Conservation (phyloP, 768 basidiomycete genomes). For the Rhodotorula toruloides region DNA sequence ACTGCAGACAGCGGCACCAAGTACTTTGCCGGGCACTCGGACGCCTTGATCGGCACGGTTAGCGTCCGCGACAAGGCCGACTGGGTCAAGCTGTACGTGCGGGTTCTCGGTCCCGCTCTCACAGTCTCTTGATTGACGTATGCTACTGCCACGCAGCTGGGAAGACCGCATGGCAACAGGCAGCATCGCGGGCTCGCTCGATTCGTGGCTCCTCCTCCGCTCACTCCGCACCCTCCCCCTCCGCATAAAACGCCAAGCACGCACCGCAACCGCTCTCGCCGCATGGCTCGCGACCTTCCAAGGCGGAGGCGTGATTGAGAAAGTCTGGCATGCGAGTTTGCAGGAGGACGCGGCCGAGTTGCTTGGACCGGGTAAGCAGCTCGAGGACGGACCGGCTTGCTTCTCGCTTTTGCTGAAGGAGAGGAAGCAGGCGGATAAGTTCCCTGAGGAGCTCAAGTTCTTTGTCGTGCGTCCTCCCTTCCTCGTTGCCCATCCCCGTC, state of each 20-base stretch:
- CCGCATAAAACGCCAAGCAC: constrained; percentile 69
- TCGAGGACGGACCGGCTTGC: constrained; percentile 41
- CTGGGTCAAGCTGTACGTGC: constrained; percentile 56
- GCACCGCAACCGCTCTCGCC: constrained; percentile 65
- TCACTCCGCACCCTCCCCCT: constrained; percentile 77
- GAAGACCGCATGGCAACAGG: constrained; percentile 55
- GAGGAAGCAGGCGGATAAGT: constrained; percentile 40
- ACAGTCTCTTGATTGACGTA: neutral
- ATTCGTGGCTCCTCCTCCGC: constrained; percentile 55
- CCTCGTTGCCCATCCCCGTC: neutral
- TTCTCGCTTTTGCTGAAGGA: constrained; percentile 39
- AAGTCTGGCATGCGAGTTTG: constrained; percentile 71
- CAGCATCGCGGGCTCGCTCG: constrained; percentile 37
- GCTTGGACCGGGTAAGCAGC: constrained; percentile 51
- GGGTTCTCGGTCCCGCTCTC: neutral
- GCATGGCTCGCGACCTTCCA: constrained; percentile 56
- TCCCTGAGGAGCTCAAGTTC: constrained; percentile 61
- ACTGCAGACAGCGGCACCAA: constrained; percentile 54
- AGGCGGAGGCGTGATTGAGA: constrained; percentile 54
- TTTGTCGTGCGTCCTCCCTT: constrained; percentile 58
- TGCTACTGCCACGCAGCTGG: constrained; percentile 44
- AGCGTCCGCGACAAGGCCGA: constrained; percentile 63
- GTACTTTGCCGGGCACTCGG: constrained; percentile 81
- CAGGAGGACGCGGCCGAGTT: constrained; percentile 65
- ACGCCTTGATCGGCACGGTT: constrained; percentile 73